Evolutionary conservation across 1,284 basidiomycete species (phyloP), one percentile per base, ranked within the genome.

Genomic region (Apiotrichum domesticum): DNA sequence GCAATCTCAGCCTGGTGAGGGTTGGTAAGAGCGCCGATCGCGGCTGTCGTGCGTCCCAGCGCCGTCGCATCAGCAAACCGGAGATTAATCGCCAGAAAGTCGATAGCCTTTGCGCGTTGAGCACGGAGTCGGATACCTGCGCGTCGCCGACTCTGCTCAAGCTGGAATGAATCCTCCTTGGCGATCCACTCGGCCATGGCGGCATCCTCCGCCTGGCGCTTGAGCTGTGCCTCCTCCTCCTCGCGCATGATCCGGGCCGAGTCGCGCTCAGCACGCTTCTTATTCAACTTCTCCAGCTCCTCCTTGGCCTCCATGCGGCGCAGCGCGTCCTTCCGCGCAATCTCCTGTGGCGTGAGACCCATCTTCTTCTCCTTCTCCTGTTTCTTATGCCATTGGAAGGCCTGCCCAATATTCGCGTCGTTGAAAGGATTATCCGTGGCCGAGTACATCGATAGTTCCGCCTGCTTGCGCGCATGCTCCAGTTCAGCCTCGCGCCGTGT

Each of bases 381-480:
- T 79, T 98, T 98, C 81, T 99, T 99, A 76, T 92, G 90, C 96
- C 96, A 99, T 58, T 87, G 85, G 77, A 98, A 98, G 73, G 92
- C 89, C 70, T 97, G 90, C 29, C 86, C 87, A 34, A 98, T 84
- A 73, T 97, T 97, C 61, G 90, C 86, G 70, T 98, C 95, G 76
- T 97, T 90, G 80, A 98, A 98, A 0, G 95, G 95, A 71, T 98
- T 98, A 58, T 78, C 75, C 80, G 93, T 89, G 42, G 91, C 90
- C 66, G 90, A 93, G 80, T 98, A 98, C 61, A 93, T 86, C 64
- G 89, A 90, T 43, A 94, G 81, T 60, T 77, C 76, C 6, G 91
- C 90, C 8, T 93, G 85, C 68, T 88, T 85, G 43, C 90, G 85
- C 29, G 87, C 85, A 69, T 91, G 89, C 66, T 93, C 89, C 58